Base-by-base conservation (phyloP, 2,329 filamentous ascomycete species). In the Ophiostoma quercus region DNA sequence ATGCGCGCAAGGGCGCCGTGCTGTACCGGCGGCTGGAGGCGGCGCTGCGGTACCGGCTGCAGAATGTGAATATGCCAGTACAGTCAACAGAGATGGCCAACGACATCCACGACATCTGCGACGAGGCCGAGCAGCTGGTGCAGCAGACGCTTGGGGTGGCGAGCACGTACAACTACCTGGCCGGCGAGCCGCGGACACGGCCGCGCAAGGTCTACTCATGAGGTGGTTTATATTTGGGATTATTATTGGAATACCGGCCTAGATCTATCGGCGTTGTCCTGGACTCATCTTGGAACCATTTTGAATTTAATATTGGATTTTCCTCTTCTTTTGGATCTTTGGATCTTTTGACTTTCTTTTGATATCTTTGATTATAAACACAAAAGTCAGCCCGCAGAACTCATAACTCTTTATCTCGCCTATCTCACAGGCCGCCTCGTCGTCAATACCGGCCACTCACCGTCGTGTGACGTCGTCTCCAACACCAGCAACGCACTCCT, bases 91-190 rank as follows among this genome's bases (percentile, higher is more conserved):
- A 68, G n/a, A 14, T 67, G n/a, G 14, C 25, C 32, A 63, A 68
- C 60, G 66, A 70, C 19, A 66, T 71, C 12, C 66, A 71, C 62
- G 57, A 65, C 47, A 68, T 71, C n/a, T 71, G 70, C 66, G 70
- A 71, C 66, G 70, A 71, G 66, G 66, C 60, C 25, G 70, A 71
- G 43, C 54, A 65, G 37, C 70, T 71, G 16, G 57, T 71, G 29
- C 65, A 66, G 22, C 47, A 66, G 41, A 43, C 66, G 1, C 68
- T 71, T 12, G 70, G 70, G 19, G 68, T 69, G 1, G 65, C 70
- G 16, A 71, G 70, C 37, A 66, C 66, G 19, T 71, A 67, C 66
- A 71, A 69, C 60, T 71, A 71, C 47, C 60, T 71, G 22, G 60
- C 68, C 2, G 68, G 70, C 22, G 70, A 71, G 68, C 70, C 67